These are phyloP conservation scores for Erodium trifolium DNA, from an alignment of 441 rosid genomes.

Conservation along the genomic window DNA sequence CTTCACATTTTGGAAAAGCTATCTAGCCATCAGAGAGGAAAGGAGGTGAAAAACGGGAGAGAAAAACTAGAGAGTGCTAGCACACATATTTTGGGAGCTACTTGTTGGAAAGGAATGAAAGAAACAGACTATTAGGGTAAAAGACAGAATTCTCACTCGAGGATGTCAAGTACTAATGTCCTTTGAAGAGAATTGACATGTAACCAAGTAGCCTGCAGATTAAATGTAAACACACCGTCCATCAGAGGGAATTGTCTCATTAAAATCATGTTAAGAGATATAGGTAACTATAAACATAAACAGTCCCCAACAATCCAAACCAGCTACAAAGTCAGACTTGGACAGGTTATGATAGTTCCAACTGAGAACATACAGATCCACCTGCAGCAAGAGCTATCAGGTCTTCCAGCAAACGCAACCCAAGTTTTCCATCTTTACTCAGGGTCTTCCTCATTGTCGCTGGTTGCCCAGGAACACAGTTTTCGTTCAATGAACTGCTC, in stretches of 20 bases:
- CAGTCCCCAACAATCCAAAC: slow-evolving; percentile 11
- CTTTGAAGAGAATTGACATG: slow-evolving; percentile 71
- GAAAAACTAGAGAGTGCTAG: too few species aligned
- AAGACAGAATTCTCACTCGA: slow-evolving; percentile 67
- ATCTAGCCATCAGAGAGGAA: too few species aligned
- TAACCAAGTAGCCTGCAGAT: slow-evolving; percentile 76
- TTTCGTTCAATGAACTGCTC: slow-evolving; percentile 62
- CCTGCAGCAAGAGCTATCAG: slow-evolving; percentile 99
- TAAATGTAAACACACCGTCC: slow-evolving; percentile 19
- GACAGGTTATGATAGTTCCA: slow-evolving; percentile 26
- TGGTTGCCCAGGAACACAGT: slow-evolving; percentile 38
- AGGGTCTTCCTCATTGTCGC: slow-evolving; percentile 43
- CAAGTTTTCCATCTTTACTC: slow-evolving; percentile 68
- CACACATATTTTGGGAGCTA: too few species aligned
- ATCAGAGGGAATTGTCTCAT: slow-evolving; percentile 13
- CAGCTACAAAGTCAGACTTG: slow-evolving; percentile 14
- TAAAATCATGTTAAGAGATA: slow-evolving; percentile 12
- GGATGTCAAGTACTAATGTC: slow-evolving; percentile 82
- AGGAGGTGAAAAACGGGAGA: too few species aligned
- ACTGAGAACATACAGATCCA: slow-evolving; percentile 96
- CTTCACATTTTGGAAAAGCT: too few species aligned
- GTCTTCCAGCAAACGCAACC: slow-evolving; percentile 95
- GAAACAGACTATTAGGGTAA: slow-evolving; percentile 12
- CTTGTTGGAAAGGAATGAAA: background rate
- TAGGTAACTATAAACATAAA: slow-evolving; percentile 5